Base-by-base conservation (phyloP, 2,329 filamentous ascomycete species). In the Didymella arachidicola region DNA sequence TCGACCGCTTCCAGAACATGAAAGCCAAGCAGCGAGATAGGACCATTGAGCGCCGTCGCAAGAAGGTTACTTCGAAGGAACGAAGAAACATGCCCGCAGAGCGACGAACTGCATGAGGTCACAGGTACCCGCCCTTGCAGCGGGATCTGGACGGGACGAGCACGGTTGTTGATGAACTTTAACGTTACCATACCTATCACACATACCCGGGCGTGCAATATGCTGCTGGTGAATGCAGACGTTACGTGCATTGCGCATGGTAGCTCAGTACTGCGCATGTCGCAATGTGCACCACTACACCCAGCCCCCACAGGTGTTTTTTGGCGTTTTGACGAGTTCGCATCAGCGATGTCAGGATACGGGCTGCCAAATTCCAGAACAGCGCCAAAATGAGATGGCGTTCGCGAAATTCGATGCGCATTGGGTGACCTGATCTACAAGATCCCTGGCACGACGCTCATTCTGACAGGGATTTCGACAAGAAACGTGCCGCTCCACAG, bases 51-150 rank as follows among this genome's bases (percentile, higher is more conserved):
- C 84, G 91, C 74, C 88, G 90, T 80, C 82, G 92, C 78, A 97
- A 97, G 88, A 97, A 97, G 88, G 82, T 92, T 52, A 87, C 91
- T 0, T 83, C 86, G 10, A 94, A 90, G 82, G 95, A 98, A 83
- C 90, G 90, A 81, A 96, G 73, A 71, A 78, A 78, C 52, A 83
- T 83, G 80, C 81, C 81, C 12, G 67, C 69, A 48, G 76, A 74
- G 57, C 73, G 80, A 60, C 72, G 75, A n/a, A 58, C 49, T 43
- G 64, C 52, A 30, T 70, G 55, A 64, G 51, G 27, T 53, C 48
- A 62, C 60, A 50, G 58, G 59, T 64, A 61, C 61, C 60, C 41
- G 63, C 57, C 41, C 41, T 18, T 59, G 61, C 60, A 45, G 53
- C 25, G 22, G 49, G 46, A 56, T 30, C 39, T 52, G 43, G 51